Percentiles rank a stretch among this genome's conserved stretches.
These are phyloP conservation scores for Quercus dentata DNA, from an alignment of 306 rosid species.

Conservation along the genomic window DNA sequence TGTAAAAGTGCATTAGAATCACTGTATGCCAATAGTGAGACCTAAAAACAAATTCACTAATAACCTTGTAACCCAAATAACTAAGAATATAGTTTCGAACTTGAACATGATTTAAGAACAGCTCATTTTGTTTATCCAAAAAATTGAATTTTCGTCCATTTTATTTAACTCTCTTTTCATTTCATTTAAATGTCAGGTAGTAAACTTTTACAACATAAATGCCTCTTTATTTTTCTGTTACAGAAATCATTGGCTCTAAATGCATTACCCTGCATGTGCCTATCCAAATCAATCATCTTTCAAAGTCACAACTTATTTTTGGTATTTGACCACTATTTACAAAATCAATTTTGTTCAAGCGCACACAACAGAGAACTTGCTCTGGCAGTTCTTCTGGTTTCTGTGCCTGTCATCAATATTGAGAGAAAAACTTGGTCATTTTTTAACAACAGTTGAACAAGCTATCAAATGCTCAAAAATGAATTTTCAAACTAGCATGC, in stretches of 20 bases:
- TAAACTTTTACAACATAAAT: constrained; percentile 2
- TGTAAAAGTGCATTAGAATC: too few relatives aligned
- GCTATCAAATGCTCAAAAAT: neutral
- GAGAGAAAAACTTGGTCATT: neutral
- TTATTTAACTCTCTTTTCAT: neutral
- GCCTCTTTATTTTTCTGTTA: neutral
- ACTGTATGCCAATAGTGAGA: neutral
- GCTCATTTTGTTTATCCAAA: neutral
- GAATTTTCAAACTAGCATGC: neutral
- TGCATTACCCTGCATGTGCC: neutral
- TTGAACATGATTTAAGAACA: neutral
- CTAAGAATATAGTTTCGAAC: neutral
- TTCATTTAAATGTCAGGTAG: neutral
- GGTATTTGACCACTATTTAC: constrained; percentile 84
- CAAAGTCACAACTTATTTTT: constrained; percentile 55
- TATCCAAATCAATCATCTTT: constrained; percentile 29
- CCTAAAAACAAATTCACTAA: neutral
- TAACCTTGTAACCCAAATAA: neutral
- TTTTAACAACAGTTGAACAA: neutral
- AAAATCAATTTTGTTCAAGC: constrained; percentile 77
- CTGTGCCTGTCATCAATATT: constrained; percentile 61
- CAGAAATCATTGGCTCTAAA: neutral
- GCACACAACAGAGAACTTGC: constrained; percentile 71
- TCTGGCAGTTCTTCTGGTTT: constrained; percentile 90
- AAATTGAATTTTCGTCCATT: neutral